phyloP scores from a whole-genome alignment of 768 basidiomycete species.

The Boletus vinaceobasis region DNA sequence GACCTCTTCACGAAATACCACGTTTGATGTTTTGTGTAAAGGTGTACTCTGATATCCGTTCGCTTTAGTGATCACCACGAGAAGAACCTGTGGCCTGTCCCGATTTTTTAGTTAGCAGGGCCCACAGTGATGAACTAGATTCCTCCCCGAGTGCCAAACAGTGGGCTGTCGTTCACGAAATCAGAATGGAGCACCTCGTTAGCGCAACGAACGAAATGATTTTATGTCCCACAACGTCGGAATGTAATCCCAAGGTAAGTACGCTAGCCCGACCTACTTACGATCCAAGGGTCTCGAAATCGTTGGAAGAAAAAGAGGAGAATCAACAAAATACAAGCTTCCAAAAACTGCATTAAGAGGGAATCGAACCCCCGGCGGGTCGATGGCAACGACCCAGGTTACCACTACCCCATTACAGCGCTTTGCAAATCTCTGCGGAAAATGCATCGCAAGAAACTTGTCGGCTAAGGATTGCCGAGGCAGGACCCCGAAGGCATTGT shows the following conservation, averaged over 20 bases:
- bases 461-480: no score
- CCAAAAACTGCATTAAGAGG: conserved; percentile 28
- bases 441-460: not conserved
- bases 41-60: not conserved
- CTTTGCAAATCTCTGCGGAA: not conserved
- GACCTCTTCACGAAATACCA: not conserved
- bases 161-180: not conserved
- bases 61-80: not conserved
- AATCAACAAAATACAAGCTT: no score
- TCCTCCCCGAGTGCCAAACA: no score
- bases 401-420: conserved; percentile 56
- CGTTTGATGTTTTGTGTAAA: not conserved
- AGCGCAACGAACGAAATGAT: no score
- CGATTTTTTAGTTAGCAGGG: not conserved
- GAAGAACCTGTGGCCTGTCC: not conserved
- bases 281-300: not conserved
- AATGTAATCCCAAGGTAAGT: no score
- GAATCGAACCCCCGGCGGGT: conserved; percentile 88
- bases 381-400: conserved; percentile 71
- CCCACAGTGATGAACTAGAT: not conserved
- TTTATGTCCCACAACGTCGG: no score
- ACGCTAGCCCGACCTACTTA: no score
- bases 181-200: no score
- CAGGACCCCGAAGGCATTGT: no score
- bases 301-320: no score